phyloP scores from a whole-genome alignment of 1,139 yeast species.

The Kodamaea arcana region DNA sequence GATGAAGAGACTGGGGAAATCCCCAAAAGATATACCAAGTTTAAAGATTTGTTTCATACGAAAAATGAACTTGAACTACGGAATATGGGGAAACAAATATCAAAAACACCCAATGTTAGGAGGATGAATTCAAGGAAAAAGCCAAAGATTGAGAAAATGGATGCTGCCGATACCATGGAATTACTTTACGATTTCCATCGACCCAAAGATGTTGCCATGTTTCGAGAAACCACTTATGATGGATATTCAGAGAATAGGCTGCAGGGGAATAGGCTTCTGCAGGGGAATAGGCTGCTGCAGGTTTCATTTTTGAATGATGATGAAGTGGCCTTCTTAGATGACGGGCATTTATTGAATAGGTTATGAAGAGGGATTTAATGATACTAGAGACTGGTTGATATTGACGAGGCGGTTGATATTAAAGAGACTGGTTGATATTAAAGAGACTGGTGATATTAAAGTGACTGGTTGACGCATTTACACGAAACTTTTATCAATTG shows the following conservation, averaged over 20 bases:
- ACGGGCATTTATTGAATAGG: not conserved
- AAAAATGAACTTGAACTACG: constrained; percentile 26
- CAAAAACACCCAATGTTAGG: constrained; percentile 12
- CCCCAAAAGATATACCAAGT: constrained; percentile 1
- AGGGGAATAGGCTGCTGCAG: constrained; percentile 2
- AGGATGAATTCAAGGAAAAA: constrained; percentile 5
- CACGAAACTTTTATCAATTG: too few species aligned
- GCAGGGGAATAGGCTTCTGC: too few species aligned
- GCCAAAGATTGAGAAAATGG: not conserved
- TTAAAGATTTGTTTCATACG: constrained; percentile 9
- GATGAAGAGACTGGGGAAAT: constrained; percentile 5
- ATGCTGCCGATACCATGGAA: constrained; percentile 1
- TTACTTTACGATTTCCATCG: not conserved
- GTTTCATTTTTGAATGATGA: constrained; percentile 26
- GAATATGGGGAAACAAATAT: constrained; percentile 29
- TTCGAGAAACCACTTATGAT: constrained; percentile 17
- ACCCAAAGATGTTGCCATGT: constrained; percentile 9
- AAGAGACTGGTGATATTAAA: too few species aligned
- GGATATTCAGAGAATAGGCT: constrained; percentile 15
- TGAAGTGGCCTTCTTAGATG: constrained; percentile 26
- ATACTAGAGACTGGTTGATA: too few species aligned
- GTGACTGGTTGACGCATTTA: too few species aligned
- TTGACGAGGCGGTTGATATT: too few species aligned
- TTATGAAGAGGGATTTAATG: too few species aligned
- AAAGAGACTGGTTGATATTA: too few species aligned